Evolutionary conservation across 768 basidiomycete genomes (phyloP).

Genomic region (Lentinula sp.): DNA sequence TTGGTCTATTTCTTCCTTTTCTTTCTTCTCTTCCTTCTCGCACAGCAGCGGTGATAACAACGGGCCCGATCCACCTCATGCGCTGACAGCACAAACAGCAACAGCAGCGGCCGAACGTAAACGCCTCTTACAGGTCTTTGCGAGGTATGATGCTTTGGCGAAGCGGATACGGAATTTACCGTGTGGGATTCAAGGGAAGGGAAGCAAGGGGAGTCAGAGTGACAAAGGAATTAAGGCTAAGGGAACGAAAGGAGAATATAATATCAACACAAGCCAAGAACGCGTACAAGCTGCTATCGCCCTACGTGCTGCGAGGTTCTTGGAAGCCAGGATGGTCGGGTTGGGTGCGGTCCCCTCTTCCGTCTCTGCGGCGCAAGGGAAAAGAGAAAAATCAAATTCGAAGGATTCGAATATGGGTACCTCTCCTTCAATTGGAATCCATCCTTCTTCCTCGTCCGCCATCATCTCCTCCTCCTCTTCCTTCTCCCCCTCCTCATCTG

Average conservation of each 20-base stretch:
- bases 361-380: no score
- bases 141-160: constrained; percentile 83
- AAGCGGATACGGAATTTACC: constrained; percentile 80
- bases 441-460: no score
- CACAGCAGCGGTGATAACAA: background rate
- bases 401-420: constrained; percentile 17
- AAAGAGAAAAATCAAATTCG: constrained; percentile 4
- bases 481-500: background rate
- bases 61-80: no score
- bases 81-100: constrained; percentile 36
- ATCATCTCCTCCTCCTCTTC: background rate
- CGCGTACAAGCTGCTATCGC: constrained; percentile 80
- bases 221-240: background rate
- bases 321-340: constrained; percentile 3
- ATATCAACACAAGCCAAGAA: constrained; percentile 45
- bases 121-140: constrained; percentile 76
- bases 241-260: constrained; percentile 34
- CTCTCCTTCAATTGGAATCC: no score
- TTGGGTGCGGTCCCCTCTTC: background rate
- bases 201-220: background rate
- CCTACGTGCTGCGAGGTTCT: constrained; percentile 67
- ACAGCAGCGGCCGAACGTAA: constrained; percentile 73
- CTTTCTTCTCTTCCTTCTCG: constrained; percentile 23
- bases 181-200: constrained; percentile 22
- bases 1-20: constrained; percentile 13